These are phyloP conservation scores for Neofusicoccum kwambonambiense DNA, from an alignment of 2,329 filamentous ascomycete species.

Conservation along the genomic window DNA sequence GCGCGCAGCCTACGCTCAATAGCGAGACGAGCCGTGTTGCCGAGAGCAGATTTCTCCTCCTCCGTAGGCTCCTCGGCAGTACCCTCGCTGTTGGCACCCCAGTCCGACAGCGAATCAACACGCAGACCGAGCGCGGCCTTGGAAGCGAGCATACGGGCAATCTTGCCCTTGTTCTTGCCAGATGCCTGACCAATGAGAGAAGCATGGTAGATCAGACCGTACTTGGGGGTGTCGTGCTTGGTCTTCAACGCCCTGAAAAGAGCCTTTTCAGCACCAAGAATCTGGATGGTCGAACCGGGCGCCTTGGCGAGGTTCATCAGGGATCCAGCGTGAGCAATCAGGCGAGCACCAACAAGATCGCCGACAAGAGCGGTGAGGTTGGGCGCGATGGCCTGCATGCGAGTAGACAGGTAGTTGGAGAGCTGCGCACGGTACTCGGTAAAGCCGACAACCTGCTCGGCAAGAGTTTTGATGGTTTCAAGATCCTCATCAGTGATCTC, in stretches of 20 bases:
- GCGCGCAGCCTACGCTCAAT: conserved; percentile 73
- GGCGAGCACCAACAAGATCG: conserved; percentile 86
- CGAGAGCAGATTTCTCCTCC: conserved; percentile 81
- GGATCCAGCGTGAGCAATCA: conserved; percentile 93
- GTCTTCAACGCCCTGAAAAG: conserved; percentile 98
- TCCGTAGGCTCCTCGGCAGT: conserved; percentile 64
- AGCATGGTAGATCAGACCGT: conserved; percentile 75
- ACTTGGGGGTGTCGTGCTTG: conserved; percentile 98
- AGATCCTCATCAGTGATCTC: conserved; percentile 93
- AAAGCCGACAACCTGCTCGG: conserved; percentile 89
- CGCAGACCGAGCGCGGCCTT: conserved; percentile 92
- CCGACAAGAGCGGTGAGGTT: conserved; percentile 93
- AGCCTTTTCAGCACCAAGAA: conserved; percentile 97
- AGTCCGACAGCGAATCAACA: conserved; percentile 83
- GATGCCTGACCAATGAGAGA: conserved; percentile 89
- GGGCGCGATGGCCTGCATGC: conserved; percentile 95
- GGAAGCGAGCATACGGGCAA: conserved; percentile 90
- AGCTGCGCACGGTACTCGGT: conserved; percentile 88
- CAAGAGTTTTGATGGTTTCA: conserved; percentile 86
- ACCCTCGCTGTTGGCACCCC: conserved; percentile 51
- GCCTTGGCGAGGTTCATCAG: conserved; percentile 94
- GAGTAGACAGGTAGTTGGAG: conserved; percentile 81
- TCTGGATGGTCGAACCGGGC: conserved; percentile 93
- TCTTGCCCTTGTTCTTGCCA: conserved; percentile 99
- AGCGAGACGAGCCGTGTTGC: conserved; percentile 68